phyloP scores from a whole-genome alignment of 768 basidiomycete species.

The Suillus brevipes region DNA sequence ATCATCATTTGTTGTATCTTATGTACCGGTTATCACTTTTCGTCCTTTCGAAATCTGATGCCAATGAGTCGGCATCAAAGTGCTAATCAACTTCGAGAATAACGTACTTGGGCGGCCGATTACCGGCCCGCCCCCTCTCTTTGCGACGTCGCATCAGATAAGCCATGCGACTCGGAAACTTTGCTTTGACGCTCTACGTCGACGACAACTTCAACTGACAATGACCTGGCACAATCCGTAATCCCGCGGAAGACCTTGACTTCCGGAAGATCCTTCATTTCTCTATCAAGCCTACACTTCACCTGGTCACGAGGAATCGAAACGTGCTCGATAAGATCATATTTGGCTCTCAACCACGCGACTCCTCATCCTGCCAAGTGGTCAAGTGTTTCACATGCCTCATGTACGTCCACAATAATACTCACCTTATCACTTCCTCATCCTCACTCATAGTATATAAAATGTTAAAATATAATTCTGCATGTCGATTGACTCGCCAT shows the following conservation, averaged over 20 bases:
- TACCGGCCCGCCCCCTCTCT: no score
- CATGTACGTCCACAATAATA: slow-evolving; percentile 1
- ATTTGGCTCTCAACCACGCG: neutral
- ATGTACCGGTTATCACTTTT: no score
- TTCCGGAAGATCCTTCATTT: neutral
- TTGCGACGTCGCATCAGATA: no score
- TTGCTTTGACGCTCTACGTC: no score
- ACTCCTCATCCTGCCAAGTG: neutral
- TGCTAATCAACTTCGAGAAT: no score
- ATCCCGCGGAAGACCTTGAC: neutral
- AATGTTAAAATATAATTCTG: neutral
- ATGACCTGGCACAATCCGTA: neutral
- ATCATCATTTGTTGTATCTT: no score
- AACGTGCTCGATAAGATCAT: slow-evolving; percentile 3
- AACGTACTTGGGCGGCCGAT: no score
- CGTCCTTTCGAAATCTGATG: no score
- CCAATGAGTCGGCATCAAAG: no score
- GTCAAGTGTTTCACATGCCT: slow-evolving; percentile 1
- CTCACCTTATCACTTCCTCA: slow-evolving; percentile 2
- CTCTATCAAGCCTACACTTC: neutral
- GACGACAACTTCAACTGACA: no score
- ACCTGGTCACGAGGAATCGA: neutral
- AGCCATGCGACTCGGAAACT: no score
- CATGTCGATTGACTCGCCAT: neutral
- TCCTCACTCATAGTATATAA: neutral